Base-by-base conservation (phyloP, 441 rosid species). In the Pelargonium exstipulatum region DNA sequence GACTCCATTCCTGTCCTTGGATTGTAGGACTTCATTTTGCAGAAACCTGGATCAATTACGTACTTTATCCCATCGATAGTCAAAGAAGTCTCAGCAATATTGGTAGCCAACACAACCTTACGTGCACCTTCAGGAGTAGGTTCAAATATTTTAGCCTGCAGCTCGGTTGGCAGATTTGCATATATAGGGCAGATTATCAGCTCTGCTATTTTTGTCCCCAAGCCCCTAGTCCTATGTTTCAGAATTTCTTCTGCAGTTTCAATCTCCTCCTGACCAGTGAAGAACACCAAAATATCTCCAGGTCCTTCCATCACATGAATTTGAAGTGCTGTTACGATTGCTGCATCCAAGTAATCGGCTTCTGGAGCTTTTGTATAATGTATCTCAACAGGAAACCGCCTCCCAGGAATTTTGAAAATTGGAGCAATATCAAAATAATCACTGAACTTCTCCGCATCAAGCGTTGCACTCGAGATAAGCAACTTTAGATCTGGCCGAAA, bases 1-100 rank as follows among this genome's bases (percentile, higher is more conserved):
- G 98, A 88, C 76, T 95, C 99, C 99, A 92, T 92, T 67, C 99
- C 99, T 13, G 99, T 90, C 77, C 98, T 90, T 5, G 98, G 97
- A 74, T 95, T 95, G 82, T 90, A 92, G 2, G 98, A 90, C 26
- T 86, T 95, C 96, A 90, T 93, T 86, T 95, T 92, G 80, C 91
- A 86, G 78, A 88, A 95, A 12, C 98, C 98, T 2, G 98, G 98
- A 82, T 95, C 99, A 75, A 95, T 85, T 26, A 92, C 99, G 75
- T 89, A 92, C 81, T 82, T 87, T 65, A 95, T 95, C 69, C 98
- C 99, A 70, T 95, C 97, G 26, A 95, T 95, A n/a, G 98, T 92
- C 72, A 95, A 77, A 24, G 98, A 95, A 64, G 98, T 92, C 83
- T 95, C 99, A 4, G 99, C 99, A 65, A 95, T 95, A 78, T 95